Base-by-base conservation (phyloP, 1,284 basidiomycete genomes). In the Ceratobasidium sp. region DNA sequence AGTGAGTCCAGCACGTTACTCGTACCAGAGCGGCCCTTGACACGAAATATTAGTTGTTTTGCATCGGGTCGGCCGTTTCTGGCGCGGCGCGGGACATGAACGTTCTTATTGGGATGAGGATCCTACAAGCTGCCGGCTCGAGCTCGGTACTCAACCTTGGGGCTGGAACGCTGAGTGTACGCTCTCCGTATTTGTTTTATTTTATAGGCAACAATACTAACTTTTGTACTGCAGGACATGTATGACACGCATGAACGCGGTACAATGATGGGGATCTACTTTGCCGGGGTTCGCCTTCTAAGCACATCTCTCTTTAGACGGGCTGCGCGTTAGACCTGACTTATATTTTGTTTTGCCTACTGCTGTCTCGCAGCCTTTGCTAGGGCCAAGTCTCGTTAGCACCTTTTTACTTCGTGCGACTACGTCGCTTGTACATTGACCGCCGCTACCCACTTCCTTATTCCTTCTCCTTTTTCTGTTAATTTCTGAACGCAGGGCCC, bases 181-280 rank as follows among this genome's bases (percentile, higher is more conserved):
- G 78, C 62, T 49, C 56, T 57, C 8, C 51, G 25, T 25, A 4
- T 22, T 44, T n/a, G 13, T 9, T n/a, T 68, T 15, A 6, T 15
- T n/a, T n/a, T n/a, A n/a, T n/a, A n/a, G 25, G 34, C 62, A 40
- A 9, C 13, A 6, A 17, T 25, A 46, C 17, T 56, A 15, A 44
- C 59, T 51, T 15, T 44, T 37, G 49, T 29, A 61, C 15, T 37
- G 13, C 82, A 85, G 46, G 94, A 95, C 82, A 92, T 95, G 49
- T 95, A 90, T 80, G 93, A 95, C 66, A 88, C 91, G 0, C 86
- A 89, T 59, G 92, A 95, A 81, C 87, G 95, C 61, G 95, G 95
- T 1, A 89, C 88, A 11, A 94, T 87, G 87, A 91, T 95, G 87
- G 93, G 93, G 0, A 85, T 93, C 11, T 95, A 91, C 82, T 94